Conservation (phyloP, 352 stramenopile genomes). For the Pythium rhizo-oryzae region DNA sequence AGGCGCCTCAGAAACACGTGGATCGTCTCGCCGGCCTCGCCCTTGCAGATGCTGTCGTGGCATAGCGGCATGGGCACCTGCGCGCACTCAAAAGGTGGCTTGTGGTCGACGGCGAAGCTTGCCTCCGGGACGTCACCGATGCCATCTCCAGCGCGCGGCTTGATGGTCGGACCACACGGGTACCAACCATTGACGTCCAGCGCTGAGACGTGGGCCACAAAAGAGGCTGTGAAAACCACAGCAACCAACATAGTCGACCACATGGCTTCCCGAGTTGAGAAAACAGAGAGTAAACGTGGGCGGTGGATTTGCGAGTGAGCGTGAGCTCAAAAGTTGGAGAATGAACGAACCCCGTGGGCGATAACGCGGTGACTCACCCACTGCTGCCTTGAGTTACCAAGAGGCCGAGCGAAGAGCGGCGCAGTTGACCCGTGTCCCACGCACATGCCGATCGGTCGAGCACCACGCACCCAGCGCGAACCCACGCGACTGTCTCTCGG, state of each 20-base stretch:
- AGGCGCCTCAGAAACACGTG: constrained; percentile 36
- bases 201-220: background rate
- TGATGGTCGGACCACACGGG: constrained; percentile 22
- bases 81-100: constrained; percentile 32
- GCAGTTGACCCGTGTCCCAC: background rate
- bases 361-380: no score
- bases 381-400: no score
- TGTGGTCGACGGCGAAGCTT: background rate
- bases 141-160: constrained; percentile 24
- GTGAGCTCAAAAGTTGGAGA: background rate
- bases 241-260: background rate
- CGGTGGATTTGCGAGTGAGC: no score
- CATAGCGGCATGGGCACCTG: constrained; percentile 38
- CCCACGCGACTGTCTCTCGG: background rate
- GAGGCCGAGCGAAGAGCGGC: background rate
- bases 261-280: no score
- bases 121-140: constrained; percentile 10
- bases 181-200: constrained; percentile 36
- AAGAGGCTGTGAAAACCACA: background rate
- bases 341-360: no score
- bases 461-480: background rate
- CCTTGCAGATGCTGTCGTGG: constrained; percentile 28
- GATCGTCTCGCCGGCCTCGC: constrained; percentile 25
- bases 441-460: background rate
- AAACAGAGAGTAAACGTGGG: no score